phyloP scores from a whole-genome alignment of 148 eudicot genomes.

The Camellia lanceoleosa region DNA sequence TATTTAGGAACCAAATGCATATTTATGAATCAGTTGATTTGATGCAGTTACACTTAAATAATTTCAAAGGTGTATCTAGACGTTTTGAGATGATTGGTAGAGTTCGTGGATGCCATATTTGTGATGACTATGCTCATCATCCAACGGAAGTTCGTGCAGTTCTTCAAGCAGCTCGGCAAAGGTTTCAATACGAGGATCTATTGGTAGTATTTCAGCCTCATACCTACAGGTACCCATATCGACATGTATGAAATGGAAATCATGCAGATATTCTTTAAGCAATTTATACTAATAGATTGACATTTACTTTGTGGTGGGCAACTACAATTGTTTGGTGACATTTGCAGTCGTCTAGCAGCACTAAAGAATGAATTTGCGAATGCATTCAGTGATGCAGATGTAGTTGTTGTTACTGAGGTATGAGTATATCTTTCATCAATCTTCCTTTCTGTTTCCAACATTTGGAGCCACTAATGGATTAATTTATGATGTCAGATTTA shows the following conservation, averaged over 20 bases:
- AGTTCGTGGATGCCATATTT: conserved; percentile 17
- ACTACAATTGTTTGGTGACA: not conserved
- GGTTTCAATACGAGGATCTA: conserved; percentile 13
- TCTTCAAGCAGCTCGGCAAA: conserved; percentile 15
- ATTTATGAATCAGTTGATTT: not conserved
- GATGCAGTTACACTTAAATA: conserved; percentile 9
- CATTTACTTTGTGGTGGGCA: not conserved
- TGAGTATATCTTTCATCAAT: not conserved
- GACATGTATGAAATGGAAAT: not conserved
- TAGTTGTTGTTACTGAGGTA: conserved; percentile 15
- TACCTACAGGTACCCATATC: conserved; percentile 12
- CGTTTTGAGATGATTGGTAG: conserved; percentile 21
- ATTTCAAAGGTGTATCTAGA: conserved; percentile 18
- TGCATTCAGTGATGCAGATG: conserved; percentile 13
- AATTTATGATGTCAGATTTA: not conserved
- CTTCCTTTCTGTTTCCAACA: not conserved
- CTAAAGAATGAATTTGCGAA: conserved; percentile 10
- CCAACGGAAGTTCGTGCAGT: conserved; percentile 16
- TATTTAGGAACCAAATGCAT: conserved; percentile 4
- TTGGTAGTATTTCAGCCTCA: conserved; percentile 19
- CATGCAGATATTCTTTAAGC: not conserved
- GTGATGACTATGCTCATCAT: conserved; percentile 20
- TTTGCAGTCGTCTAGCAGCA: conserved; percentile 19
- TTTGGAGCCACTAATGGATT: not conserved
- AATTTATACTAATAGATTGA: not conserved